These are phyloP conservation scores for Leccinum variicolor DNA, from an alignment of 768 basidiomycete species.

Conservation along the genomic window DNA sequence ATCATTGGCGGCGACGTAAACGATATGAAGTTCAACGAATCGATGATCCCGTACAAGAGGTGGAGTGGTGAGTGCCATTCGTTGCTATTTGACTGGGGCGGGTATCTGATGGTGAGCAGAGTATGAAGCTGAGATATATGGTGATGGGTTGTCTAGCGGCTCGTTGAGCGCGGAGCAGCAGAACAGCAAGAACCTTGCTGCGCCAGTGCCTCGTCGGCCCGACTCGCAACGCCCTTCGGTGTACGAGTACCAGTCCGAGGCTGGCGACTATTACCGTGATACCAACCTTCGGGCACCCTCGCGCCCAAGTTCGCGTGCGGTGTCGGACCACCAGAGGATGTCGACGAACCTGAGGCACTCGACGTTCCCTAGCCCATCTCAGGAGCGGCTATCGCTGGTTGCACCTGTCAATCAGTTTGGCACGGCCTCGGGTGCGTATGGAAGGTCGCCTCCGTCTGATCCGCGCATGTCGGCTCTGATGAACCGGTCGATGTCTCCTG, in stretches of 20 bases:
- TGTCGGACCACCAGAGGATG: conserved; percentile 31
- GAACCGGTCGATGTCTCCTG: conserved; percentile 32
- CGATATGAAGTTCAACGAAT: conserved; percentile 73
- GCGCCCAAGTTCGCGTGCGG: conserved; percentile 31
- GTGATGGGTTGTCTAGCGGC: conserved; percentile 49
- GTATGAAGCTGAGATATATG: conserved; percentile 64
- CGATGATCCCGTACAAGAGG: conserved; percentile 71
- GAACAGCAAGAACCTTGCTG: conserved; percentile 23
- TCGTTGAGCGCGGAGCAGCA: conserved; percentile 28
- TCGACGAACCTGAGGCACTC: conserved; percentile 22
- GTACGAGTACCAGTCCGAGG: conserved; percentile 40
- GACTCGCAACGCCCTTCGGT: conserved; percentile 42
- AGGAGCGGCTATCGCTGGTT: conserved; percentile 37
- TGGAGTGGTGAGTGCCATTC: conserved; percentile 53
- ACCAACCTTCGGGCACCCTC: conserved; percentile 37
- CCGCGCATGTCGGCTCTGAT: conserved; percentile 45
- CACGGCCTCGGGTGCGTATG: conserved; percentile 37
- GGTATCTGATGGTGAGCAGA: conserved; percentile 36
- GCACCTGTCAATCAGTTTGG: conserved; percentile 36
- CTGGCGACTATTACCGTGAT: conserved; percentile 61
- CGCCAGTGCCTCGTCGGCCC: conserved; percentile 35
- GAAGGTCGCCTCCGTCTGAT: conserved; percentile 37
- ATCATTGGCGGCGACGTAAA: conserved; percentile 43
- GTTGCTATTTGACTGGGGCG: neutral
- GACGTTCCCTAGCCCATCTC: conserved; percentile 29